A percentile compares a stretch with the other conserved stretches of the same genome.
Evolutionary conservation across 768 basidiomycete genomes (phyloP).

Genomic region (Psilocybe cyanescens): DNA sequence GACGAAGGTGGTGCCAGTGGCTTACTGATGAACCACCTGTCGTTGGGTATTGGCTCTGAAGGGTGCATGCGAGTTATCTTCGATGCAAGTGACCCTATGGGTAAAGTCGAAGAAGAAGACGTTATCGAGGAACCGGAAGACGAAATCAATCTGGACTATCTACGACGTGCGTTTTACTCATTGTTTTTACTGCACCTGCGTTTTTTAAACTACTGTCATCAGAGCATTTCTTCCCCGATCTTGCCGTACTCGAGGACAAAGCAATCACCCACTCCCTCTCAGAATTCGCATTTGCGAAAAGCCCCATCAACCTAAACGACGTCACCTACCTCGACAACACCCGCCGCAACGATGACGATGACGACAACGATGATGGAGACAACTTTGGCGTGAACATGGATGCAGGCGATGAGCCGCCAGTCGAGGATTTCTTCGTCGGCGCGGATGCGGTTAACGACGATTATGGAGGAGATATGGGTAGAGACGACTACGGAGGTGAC

Average conservation of each 20-base stretch:
- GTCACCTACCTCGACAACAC: constrained; percentile 63
- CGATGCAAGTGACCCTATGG: constrained; percentile 91
- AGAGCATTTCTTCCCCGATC: constrained; percentile 78
- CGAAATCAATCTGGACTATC: constrained; percentile 62
- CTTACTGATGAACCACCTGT: constrained; percentile 94
- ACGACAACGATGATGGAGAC: constrained; percentile 45
- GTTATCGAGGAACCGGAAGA: constrained; percentile 72
- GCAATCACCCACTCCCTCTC: constrained; percentile 83
- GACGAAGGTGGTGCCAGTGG: constrained; percentile 98
- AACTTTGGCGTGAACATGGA: constrained; percentile 38
- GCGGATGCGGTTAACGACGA: constrained; percentile 49
- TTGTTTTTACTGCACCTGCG: constrained; percentile 3
- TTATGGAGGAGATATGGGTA: constrained; percentile 40
- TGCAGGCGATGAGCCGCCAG: constrained; percentile 20
- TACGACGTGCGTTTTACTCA: constrained; percentile 53
- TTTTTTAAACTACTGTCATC: constrained; percentile 11
- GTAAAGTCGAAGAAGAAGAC: constrained; percentile 79
- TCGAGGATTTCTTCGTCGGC: constrained; percentile 38
- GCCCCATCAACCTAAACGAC: constrained; percentile 52
- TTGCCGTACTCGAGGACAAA: constrained; percentile 62
- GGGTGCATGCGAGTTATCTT: constrained; percentile 91
- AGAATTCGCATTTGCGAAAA: constrained; percentile 82
- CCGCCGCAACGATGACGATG: constrained; percentile 45
- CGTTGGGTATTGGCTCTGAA: constrained; percentile 75
- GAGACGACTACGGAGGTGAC: constrained; percentile 44